Evolutionary conservation across 352 stramenopile species (phyloP).

Genomic region (Globisporangium carolinianum): DNA sequence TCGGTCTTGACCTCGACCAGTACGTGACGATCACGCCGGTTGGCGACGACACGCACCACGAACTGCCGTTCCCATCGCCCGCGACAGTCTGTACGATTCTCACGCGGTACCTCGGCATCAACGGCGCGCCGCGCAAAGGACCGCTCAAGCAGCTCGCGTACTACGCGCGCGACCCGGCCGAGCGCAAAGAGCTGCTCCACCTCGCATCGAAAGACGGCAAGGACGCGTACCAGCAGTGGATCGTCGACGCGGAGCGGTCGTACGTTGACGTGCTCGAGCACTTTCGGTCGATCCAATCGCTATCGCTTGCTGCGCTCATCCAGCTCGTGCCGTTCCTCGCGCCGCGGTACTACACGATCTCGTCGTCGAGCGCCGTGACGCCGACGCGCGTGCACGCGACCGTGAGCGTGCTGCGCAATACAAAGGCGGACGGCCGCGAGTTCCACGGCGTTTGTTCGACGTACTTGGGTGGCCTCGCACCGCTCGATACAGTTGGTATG

Average conservation of each 20-base stretch:
- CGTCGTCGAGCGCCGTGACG: conserved; percentile 90
- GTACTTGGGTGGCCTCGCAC: conserved; percentile 77
- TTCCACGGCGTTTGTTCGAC: conserved; percentile 94
- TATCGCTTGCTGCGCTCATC: conserved; percentile 81
- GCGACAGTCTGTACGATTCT: conserved; percentile 91
- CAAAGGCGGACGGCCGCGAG: conserved; percentile 62
- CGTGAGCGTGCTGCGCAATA: conserved; percentile 88
- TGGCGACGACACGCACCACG: conserved; percentile 36
- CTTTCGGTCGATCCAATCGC: conserved; percentile 50
- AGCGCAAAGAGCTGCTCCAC: conserved; percentile 46
- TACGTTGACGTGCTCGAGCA: conserved; percentile 88
- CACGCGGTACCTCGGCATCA: conserved; percentile 91
- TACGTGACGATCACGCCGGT: conserved; percentile 77
- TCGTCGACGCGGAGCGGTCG: conserved; percentile 87
- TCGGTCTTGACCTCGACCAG: conserved; percentile 90
- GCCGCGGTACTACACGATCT: conserved; percentile 98
- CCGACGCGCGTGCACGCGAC: conserved; percentile 92
- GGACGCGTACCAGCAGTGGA: conserved; percentile 91
- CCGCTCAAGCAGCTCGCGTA: conserved; percentile 79
- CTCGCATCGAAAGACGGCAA: conserved; percentile 87
- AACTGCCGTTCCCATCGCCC: conserved; percentile 92
- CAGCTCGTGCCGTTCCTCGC: conserved; percentile 90
- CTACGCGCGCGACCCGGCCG: conserved; percentile 50
- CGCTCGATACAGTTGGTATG: conserved; percentile 23
- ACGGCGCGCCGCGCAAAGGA: conserved; percentile 81